Percentiles rank a stretch among this genome's conserved stretches.
These are phyloP conservation scores for Inga laurina DNA, from an alignment of 306 rosid species.

Conservation along the genomic window DNA sequence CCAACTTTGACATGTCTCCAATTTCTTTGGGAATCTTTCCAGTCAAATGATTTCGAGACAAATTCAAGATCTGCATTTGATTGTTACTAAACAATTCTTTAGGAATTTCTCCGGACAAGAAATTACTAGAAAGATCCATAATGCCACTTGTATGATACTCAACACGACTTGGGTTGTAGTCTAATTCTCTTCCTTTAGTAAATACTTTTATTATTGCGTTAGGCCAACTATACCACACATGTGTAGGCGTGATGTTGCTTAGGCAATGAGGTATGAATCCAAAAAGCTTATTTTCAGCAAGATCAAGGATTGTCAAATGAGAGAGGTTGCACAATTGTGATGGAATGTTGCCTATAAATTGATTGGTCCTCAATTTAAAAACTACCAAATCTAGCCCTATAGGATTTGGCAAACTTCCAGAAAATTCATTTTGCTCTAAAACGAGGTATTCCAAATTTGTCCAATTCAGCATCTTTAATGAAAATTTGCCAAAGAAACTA, in stretches of 20 bases:
- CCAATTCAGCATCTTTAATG: background rate
- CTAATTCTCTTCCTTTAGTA: background rate
- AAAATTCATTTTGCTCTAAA: background rate
- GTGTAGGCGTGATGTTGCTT: no score
- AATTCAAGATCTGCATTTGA: background rate
- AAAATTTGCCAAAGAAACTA: no score
- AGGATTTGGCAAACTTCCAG: background rate
- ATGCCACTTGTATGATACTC: no score
- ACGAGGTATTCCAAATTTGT: background rate
- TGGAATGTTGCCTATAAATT: background rate
- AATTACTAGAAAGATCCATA: background rate
- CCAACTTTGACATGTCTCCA: no score
- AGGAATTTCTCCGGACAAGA: background rate
- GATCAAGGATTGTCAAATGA: background rate
- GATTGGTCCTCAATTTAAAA: background rate
- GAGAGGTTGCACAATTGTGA: background rate
- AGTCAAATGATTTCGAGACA: no score
- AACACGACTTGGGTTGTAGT: accelerated
- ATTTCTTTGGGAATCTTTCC: no score
- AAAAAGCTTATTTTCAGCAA: background rate
- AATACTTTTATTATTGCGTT: background rate
- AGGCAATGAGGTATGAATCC: background rate
- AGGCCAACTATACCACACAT: no score
- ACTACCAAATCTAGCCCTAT: background rate
- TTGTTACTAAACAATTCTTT: background rate